phyloP scores from a whole-genome alignment of 805 yeast genomes.

The Tetrapisispora taiwanensis region DNA sequence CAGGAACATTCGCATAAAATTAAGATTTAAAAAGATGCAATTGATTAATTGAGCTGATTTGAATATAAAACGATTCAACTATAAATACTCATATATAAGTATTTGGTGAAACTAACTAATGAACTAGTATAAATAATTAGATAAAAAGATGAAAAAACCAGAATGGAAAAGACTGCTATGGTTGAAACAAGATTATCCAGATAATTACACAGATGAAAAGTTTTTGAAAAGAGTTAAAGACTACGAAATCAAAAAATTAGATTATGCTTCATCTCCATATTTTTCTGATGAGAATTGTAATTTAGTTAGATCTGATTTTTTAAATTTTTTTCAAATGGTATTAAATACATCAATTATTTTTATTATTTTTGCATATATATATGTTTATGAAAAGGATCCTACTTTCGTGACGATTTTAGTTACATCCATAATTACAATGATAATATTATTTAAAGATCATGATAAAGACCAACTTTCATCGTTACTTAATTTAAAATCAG shows the following conservation, averaged over 20 bases:
- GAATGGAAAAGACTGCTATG: constrained; percentile 83
- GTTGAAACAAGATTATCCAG: constrained; percentile 79
- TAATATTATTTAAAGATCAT: constrained; percentile 8
- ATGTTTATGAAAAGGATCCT: constrained; percentile 17
- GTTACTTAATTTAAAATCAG: constrained; percentile 44
- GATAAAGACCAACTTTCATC: constrained; percentile 1
- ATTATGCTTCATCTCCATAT: constrained; percentile 14
- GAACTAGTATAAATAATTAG: no score
- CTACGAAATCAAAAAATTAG: constrained; percentile 7
- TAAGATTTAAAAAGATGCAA: no score
- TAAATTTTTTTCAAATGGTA: constrained; percentile 28
- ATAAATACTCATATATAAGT: not conserved
- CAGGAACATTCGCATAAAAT: not conserved
- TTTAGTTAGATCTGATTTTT: constrained; percentile 18
- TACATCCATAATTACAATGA: constrained; percentile 24
- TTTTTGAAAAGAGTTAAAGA: constrained; percentile 38
- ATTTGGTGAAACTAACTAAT: no score
- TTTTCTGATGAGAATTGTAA: constrained; percentile 4
- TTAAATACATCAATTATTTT: constrained; percentile 54
- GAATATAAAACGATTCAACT: no score
- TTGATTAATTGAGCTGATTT: no score
- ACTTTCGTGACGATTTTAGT: constrained; percentile 9
- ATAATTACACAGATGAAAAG: constrained; percentile 75
- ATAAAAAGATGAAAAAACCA: constrained; percentile 7
- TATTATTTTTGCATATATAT: constrained; percentile 41